A percentile compares a stretch with the other conserved stretches of the same genome.
Conservation (phyloP, 257 asterid genomes). For the Solanum piurae region DNA sequence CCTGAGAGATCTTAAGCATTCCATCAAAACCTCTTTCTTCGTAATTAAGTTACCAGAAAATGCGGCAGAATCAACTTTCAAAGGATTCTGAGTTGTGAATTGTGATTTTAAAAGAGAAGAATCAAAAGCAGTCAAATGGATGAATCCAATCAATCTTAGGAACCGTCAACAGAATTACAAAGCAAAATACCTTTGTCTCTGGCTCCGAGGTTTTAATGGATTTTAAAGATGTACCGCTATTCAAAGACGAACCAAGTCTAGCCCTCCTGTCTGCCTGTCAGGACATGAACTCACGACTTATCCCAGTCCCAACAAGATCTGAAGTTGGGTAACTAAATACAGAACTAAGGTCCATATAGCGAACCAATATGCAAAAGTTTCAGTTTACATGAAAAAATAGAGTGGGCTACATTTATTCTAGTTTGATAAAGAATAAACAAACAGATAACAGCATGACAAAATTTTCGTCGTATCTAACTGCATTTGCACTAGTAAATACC, state of each 20-base stretch:
- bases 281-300: background rate
- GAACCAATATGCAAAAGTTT: background rate
- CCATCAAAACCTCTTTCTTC: slow-evolving; percentile 35
- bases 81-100: slow-evolving; percentile 22
- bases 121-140: background rate
- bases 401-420: background rate
- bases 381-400: background rate
- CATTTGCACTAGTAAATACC: background rate
- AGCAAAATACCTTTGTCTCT: slow-evolving; percentile 18
- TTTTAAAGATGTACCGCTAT: slow-evolving; percentile 13
- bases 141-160: background rate
- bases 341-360: background rate
- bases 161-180: background rate
- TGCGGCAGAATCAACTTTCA: slow-evolving; percentile 10
- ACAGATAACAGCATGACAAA: background rate
- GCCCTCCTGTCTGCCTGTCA: slow-evolving; percentile 45
- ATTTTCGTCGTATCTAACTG: background rate
- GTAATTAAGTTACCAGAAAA: slow-evolving; percentile 17
- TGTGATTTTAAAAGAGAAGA: slow-evolving; percentile 4
- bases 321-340: background rate
- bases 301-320: background rate
- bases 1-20: slow-evolving; percentile 63
- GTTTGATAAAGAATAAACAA: background rate
- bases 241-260: slow-evolving; percentile 21
- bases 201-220: slow-evolving; percentile 8